Conservation (phyloP, 2,329 filamentous ascomycete genomes). For the Curvularia lunata region DNA sequence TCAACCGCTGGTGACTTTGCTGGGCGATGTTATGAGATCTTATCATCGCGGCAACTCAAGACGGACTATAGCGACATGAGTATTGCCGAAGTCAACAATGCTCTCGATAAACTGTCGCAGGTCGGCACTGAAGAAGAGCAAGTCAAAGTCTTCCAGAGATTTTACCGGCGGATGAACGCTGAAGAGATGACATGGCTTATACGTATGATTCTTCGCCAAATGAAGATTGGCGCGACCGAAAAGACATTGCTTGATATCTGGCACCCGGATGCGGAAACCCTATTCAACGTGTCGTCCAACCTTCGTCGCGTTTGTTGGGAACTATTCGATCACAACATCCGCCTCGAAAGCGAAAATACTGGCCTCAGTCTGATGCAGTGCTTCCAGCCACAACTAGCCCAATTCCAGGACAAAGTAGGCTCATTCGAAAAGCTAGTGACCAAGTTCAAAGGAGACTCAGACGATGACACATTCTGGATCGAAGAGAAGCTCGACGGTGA, state of each 20-base stretch:
- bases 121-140: constrained; percentile 85
- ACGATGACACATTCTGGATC: constrained; percentile 87
- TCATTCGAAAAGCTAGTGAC: constrained; percentile 81
- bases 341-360: constrained; percentile 76
- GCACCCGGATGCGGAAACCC: constrained; percentile 60
- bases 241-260: constrained; percentile 79
- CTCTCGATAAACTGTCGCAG: constrained; percentile 77
- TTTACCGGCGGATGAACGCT: constrained; percentile 90
- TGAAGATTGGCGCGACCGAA: constrained; percentile 80
- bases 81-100: constrained; percentile 86
- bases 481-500: constrained; percentile 98
- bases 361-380: constrained; percentile 87
- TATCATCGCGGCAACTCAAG: constrained; percentile 82
- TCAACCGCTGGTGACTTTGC: constrained; percentile 87
- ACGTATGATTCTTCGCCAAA: constrained; percentile 84
- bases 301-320: constrained; percentile 95
- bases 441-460: constrained; percentile 68
- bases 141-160: constrained; percentile 76
- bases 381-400: constrained; percentile 93
- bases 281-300: constrained; percentile 89
- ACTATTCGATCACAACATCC: constrained; percentile 73
- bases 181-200: constrained; percentile 95
- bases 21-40: constrained; percentile 82
- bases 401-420: constrained; percentile 76
- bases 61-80: constrained; percentile 77